Evolutionary conservation across 345 rosid species (phyloP), one percentile per base, ranked within the genome.

Genomic region (Noccaea bulbosa): DNA sequence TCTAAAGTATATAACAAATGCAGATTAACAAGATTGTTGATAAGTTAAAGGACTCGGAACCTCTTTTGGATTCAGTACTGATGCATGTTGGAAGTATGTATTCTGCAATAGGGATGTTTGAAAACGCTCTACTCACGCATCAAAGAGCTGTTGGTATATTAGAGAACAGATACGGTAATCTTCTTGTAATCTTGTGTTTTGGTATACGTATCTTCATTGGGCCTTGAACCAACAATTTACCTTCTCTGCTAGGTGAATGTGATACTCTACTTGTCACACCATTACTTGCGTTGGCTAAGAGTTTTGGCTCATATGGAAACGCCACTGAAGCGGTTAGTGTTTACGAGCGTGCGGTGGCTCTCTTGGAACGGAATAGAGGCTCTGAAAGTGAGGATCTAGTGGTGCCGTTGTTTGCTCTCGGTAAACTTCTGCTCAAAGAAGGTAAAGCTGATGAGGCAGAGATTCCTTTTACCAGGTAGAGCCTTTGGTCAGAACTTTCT

Each of bases 31-130:
- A 67, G 78, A 56, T 90, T 46, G 85, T 86, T 74, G 82, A 74
- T 41, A 32, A 59, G 67, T 59, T 81, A 71, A 76, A 63, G 45
- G 90, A 84, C 45, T 81, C 80, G 2, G 89, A 84, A 51, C 80
- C 81, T 27, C 86, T 88, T 79, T 76, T 93, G 76, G 97, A 85
- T 78, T 83, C 89, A 64, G 74, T 93, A 52, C 79, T 90, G 54
- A 68, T 81, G 75, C 98, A 93, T 74, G 81, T 83, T 85, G 97
- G 89, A 50, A 85, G 93, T 71, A 87, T 93, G 90, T 84, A 86
- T 83, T 83, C 92, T 43, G 70, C 81, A 27, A 49, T 90, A 80
- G 92, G 87, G 55, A 85, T 77, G 73, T 81, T 75, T n/a, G 88
- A 85, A 75, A 80, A 86, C 43, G 92, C 98, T 60, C 27, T 82